These are phyloP conservation scores for Alternaria sp. DNA, from an alignment of 2,329 filamentous ascomycete species.

Conservation along the genomic window DNA sequence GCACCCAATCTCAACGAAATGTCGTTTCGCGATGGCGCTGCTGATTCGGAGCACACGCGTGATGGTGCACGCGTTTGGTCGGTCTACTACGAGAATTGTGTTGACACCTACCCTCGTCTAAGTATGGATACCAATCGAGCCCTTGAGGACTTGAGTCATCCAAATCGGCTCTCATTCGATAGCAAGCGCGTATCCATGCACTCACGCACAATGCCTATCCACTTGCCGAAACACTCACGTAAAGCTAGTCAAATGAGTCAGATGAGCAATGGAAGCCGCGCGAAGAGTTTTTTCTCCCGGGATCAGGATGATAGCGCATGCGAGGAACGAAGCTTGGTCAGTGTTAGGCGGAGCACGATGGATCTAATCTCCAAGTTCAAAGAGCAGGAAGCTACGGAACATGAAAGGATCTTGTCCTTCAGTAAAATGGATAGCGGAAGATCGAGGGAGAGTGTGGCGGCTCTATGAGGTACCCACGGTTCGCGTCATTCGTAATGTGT, in stretches of 20 bases:
- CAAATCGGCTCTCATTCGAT: conserved; percentile 32
- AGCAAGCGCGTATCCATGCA: conserved; percentile 25
- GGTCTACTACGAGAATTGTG: conserved; percentile 48
- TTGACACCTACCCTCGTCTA: conserved; percentile 39
- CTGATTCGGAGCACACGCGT: conserved; percentile 15
- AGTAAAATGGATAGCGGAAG: conserved; percentile 25
- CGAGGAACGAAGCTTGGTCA: conserved; percentile 43
- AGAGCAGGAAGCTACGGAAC: conserved; percentile 49
- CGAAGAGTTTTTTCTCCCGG: conserved; percentile 28
- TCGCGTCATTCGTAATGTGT: not conserved
- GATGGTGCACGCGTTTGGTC: conserved; percentile 47
- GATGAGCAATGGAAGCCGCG: conserved; percentile 29
- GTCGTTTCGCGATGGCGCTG: conserved; percentile 23
- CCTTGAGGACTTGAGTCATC: conserved; percentile 27
- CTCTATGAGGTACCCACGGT: conserved; percentile 3
- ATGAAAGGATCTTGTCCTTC: conserved; percentile 39
- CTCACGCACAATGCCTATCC: conserved; percentile 26
- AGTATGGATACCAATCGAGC: conserved; percentile 30
- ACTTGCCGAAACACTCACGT: conserved; percentile 28
- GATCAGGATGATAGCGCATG: conserved; percentile 25
- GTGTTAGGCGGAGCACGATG: conserved; percentile 53
- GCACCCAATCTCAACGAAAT: conserved; percentile 31
- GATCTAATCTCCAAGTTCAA: conserved; percentile 52
- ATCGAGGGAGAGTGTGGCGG: not conserved
- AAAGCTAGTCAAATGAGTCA: conserved; percentile 36